phyloP scores from a whole-genome alignment of 1,284 basidiomycete species.

The Phaffia rhodozyma region DNA sequence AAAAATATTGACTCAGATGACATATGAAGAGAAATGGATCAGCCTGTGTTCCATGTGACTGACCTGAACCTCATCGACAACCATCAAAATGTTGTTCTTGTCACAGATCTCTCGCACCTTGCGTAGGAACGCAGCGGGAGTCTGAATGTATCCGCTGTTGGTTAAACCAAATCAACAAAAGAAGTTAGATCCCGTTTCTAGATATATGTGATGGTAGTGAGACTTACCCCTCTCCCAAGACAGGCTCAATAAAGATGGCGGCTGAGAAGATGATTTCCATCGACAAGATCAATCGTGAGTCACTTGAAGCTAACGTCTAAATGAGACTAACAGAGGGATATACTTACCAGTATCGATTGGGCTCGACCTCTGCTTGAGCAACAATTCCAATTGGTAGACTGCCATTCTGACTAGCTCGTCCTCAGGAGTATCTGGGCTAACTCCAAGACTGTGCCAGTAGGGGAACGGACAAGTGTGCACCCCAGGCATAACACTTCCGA shows the following conservation, averaged over 20 bases:
- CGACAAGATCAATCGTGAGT: too few relatives aligned
- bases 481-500: slow-evolving; percentile 17
- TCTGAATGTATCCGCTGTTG: slow-evolving; percentile 68
- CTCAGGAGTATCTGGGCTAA: slow-evolving; percentile 50
- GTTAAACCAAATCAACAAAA: not conserved
- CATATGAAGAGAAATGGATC: not conserved
- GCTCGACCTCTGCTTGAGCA: slow-evolving; percentile 71
- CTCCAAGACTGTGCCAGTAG: slow-evolving; percentile 79
- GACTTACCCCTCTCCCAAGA: slow-evolving; percentile 66
- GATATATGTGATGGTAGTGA: not conserved
- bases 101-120: slow-evolving; percentile 77
- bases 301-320: too few relatives aligned
- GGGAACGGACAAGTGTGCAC: slow-evolving; percentile 77
- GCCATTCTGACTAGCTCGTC: slow-evolving; percentile 56
- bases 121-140: slow-evolving; percentile 64
- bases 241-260: slow-evolving; percentile 81
- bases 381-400: slow-evolving; percentile 68
- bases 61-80: slow-evolving; percentile 66
- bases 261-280: slow-evolving; percentile 35
- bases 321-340: not conserved
- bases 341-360: slow-evolving; percentile 54
- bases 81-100: slow-evolving; percentile 55
- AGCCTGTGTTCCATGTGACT: too few relatives aligned
- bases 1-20: not conserved
- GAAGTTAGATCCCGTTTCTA: not conserved